Base-by-base conservation (phyloP, 495 filamentous ascomycete genomes). In the Terfezia claveryi region DNA sequence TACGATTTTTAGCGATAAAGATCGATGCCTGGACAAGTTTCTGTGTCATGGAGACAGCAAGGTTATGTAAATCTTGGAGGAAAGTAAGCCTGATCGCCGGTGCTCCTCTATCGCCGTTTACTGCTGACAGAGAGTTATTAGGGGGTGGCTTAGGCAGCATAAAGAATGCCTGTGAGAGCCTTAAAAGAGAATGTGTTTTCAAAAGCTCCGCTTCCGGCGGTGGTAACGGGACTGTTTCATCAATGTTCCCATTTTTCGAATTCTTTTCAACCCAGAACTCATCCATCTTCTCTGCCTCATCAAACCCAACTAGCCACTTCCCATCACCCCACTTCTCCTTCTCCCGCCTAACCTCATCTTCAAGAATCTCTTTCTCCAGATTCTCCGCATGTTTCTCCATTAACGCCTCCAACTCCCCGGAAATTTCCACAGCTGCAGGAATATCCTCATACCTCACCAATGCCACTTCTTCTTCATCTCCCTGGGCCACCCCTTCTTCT, bases 341-440 rank as follows among this genome's bases (percentile, higher is more conserved):
- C 56, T 83, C 84, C 7, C 64, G 54, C 10, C 61, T 56, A 53
- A 75, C 73, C 59, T 86, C 78, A 46, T 72, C 60, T 5, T 69
- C 67, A 56, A 85, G 78, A 0, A 79, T 86, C 32, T 80, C 76
- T 46, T 70, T 63, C 53, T 93, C 83, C 2, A 94, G 73, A n/a
- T 74, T 71, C 2, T 65, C 66, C 55, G 73, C 76, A 59, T 81
- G 82, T 55, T 78, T 71, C n/a, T 72, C 66, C 14, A 46, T 14
- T 14, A 46, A 46, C 4, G 41, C 12, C 14, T 14, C 41, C 14
- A 46, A 20, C 14, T 14, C 17, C 12, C 17, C 3, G 55, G 77
- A 78, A 23, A 95, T 64, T 61, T 95, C 85, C 3, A 76, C 54
- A 0, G 89, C 88, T 23, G 85, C 80, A 1, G 86, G 78, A 0